phyloP scores from a whole-genome alignment of 2,329 filamentous ascomycete species.

The Pyrenochaeta sp. region DNA sequence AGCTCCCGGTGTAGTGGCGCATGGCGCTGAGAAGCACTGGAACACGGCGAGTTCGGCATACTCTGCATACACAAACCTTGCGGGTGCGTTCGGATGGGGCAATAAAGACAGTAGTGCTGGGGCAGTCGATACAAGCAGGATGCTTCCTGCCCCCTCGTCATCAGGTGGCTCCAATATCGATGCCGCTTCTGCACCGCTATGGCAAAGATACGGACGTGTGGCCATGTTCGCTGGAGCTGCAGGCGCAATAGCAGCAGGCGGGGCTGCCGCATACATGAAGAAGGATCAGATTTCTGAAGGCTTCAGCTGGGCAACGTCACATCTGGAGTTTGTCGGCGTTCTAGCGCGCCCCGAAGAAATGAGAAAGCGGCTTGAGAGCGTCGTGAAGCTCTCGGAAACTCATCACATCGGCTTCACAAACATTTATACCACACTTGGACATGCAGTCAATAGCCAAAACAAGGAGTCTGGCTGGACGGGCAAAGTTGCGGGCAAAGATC shows the following conservation, averaged over 20 bases:
- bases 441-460: conserved; percentile 64
- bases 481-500: conserved; percentile 71
- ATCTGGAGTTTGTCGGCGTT: conserved; percentile 93
- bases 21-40: conserved; percentile 87
- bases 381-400: conserved; percentile 71
- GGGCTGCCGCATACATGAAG: conserved; percentile 85
- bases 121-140: conserved; percentile 43
- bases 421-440: conserved; percentile 84
- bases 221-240: conserved; percentile 85
- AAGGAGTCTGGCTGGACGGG: conserved; percentile 52
- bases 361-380: conserved; percentile 72
- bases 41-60: conserved; percentile 76
- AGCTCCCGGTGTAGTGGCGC: conserved; percentile 81
- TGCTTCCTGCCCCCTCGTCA: conserved; percentile 49
- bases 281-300: conserved; percentile 80
- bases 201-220: conserved; percentile 84
- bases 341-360: conserved; percentile 85
- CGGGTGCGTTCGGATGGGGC: conserved; percentile 70
- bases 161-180: conserved; percentile 52
- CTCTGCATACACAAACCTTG: conserved; percentile 70
- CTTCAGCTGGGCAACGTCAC: conserved; percentile 83
- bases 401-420: conserved; percentile 82
- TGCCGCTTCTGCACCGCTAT: conserved; percentile 58
- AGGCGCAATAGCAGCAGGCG: conserved; percentile 81
- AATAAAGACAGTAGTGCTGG: conserved; percentile 27